phyloP scores from a whole-genome alignment of 2,329 filamentous ascomycete species.

The Samsoniella hepiali region DNA sequence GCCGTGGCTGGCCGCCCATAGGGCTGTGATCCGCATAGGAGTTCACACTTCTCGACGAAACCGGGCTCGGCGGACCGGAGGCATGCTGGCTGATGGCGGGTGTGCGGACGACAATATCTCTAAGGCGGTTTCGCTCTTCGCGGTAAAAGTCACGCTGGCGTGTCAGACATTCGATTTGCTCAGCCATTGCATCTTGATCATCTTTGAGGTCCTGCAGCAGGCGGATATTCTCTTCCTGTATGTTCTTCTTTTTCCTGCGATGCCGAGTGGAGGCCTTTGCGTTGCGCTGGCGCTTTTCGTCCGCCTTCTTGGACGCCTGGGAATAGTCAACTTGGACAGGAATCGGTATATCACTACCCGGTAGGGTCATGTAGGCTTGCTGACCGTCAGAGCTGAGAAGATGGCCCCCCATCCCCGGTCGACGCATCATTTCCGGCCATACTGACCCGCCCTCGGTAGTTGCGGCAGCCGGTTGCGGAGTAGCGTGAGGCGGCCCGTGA shows the following conservation, averaged over 20 bases:
- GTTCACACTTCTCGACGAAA: conserved; percentile 33
- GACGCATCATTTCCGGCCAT: conserved; percentile 35
- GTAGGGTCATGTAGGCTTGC: conserved; percentile 38
- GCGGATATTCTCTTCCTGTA: conserved; percentile 68
- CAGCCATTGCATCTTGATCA: conserved; percentile 62
- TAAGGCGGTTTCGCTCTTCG: conserved; percentile 67
- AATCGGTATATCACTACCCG: conserved; percentile 40
- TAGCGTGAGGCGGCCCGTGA: conserved; percentile 22
- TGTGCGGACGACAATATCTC: conserved; percentile 60
- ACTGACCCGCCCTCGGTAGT: conserved; percentile 26
- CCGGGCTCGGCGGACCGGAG: conserved; percentile 51
- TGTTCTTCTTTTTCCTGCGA: conserved; percentile 75
- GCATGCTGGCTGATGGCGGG: conserved; percentile 54
- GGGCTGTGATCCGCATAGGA: conserved; percentile 40
- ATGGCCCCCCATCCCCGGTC: conserved; percentile 27
- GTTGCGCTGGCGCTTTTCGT: conserved; percentile 82
- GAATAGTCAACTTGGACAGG: conserved; percentile 73
- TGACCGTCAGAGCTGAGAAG: conserved; percentile 33
- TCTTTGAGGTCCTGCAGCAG: conserved; percentile 68
- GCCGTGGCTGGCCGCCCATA: conserved; percentile 26
- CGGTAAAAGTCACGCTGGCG: conserved; percentile 72
- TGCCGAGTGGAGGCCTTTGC: conserved; percentile 83
- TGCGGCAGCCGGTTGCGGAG: conserved; percentile 24
- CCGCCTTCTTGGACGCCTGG: conserved; percentile 75
- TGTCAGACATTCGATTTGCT: conserved; percentile 49